Conservation (phyloP, 441 rosid species). For the Raphanus hybrid region DNA sequence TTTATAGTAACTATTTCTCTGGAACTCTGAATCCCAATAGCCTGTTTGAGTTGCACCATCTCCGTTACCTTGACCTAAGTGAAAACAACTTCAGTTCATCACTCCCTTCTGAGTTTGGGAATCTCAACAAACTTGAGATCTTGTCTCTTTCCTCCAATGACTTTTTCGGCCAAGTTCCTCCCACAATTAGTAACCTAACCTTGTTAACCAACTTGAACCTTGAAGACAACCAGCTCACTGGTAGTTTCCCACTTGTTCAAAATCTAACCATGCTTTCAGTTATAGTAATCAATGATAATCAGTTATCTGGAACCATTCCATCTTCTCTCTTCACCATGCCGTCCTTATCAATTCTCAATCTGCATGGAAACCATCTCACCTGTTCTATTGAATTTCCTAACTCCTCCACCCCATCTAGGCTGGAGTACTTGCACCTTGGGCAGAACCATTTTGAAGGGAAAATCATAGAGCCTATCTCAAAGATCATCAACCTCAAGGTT, state of each 20-base stretch:
- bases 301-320: not conserved
- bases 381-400: not conserved
- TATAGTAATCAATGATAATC: not conserved
- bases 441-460: not conserved
- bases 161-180: not conserved
- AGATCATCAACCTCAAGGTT: not conserved
- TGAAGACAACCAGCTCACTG: not conserved
- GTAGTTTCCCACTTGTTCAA: not conserved
- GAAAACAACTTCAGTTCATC: not conserved
- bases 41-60: not conserved
- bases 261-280: not conserved
- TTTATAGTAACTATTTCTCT: not conserved
- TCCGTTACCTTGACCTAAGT: not conserved
- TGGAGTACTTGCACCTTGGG: not conserved
- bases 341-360: not conserved
- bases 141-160: not conserved
- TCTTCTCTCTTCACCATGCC: not conserved
- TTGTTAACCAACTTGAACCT: not conserved
- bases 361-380: not conserved
- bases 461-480: not conserved
- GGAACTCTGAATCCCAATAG: not conserved
- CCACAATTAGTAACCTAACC: constrained; percentile 5
- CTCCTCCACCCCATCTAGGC: not conserved
- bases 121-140: not conserved
- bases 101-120: not conserved